A percentile compares a stretch with the other conserved stretches of the same genome.
These are phyloP conservation scores for Boletus albobrunnescens DNA, from an alignment of 1,284 basidiomycete genomes.

Conservation along the genomic window DNA sequence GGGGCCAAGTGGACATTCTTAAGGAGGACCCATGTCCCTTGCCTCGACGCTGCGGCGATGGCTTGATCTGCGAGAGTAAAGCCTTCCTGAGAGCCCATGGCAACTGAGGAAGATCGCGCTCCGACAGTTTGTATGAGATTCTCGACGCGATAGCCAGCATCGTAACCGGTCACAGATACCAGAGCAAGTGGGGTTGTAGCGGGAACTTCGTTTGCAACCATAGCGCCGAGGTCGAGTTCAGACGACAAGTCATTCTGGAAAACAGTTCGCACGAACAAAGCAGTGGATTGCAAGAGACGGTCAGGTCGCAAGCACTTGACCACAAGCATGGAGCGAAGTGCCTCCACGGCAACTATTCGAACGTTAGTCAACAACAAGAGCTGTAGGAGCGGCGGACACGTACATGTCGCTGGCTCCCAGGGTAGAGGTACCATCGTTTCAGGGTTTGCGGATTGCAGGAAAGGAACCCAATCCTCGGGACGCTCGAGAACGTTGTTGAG, in stretches of 20 bases:
- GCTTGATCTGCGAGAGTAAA: constrained; percentile 91
- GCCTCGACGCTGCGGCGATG: constrained; percentile 83
- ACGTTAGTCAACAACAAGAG: constrained; percentile 12
- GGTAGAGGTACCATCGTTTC: constrained; percentile 72
- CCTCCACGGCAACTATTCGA: constrained; percentile 60
- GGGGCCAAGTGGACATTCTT: constrained; percentile 96
- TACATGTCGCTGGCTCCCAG: constrained; percentile 74
- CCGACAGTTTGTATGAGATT: constrained; percentile 78
- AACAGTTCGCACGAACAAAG: constrained; percentile 67
- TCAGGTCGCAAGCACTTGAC: constrained; percentile 91
- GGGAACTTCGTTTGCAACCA: constrained; percentile 78
- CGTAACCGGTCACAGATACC: constrained; percentile 92
- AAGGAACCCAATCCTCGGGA: constrained; percentile 71
- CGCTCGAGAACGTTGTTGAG: constrained; percentile 63
- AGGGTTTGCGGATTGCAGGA: constrained; percentile 68
- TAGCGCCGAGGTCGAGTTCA: constrained; percentile 67
- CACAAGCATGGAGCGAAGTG: constrained; percentile 72
- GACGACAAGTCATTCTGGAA: constrained; percentile 82
- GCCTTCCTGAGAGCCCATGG: constrained; percentile 99
- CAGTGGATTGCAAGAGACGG: constrained; percentile 78
- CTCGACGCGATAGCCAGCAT: constrained; percentile 93
- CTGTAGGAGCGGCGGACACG: constrained; percentile 31
- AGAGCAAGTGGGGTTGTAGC: constrained; percentile 84
- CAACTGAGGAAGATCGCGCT: constrained; percentile 78
- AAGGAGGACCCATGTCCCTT: constrained; percentile 90